Conservation (phyloP, 2,329 filamentous ascomycete species). For the Dothideomycetes sp. region DNA sequence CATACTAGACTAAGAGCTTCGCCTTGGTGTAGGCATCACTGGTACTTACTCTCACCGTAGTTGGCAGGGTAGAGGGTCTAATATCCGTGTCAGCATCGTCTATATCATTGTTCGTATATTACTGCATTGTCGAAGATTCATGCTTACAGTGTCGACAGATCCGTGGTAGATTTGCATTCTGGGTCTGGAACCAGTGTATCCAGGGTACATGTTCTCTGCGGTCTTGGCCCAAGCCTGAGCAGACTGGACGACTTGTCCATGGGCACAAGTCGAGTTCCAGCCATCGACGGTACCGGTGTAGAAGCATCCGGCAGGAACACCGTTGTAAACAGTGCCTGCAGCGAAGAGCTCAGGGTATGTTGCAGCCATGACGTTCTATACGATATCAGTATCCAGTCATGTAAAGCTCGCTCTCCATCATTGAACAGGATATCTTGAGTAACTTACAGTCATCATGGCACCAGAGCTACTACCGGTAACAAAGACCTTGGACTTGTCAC, state of each 20-base stretch:
- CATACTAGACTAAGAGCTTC: too few relatives aligned
- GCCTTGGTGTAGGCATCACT: too few relatives aligned
- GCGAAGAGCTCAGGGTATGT: conserved; percentile 46
- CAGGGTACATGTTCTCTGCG: conserved; percentile 42
- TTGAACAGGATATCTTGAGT: too few relatives aligned
- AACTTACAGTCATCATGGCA: conserved; percentile 43
- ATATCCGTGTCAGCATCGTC: too few relatives aligned
- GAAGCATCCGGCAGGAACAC: conserved; percentile 48
- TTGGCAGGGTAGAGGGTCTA: conserved; percentile 43
- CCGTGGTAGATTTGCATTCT: conserved; percentile 53
- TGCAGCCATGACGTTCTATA: conserved; percentile 38
- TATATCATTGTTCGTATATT: too few relatives aligned
- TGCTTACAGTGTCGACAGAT: conserved; percentile 37
- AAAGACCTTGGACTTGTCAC: conserved; percentile 44
- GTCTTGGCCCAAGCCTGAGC: conserved; percentile 42
- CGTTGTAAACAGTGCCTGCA: conserved; percentile 42
- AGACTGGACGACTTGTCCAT: conserved; percentile 38
- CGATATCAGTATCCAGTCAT: conserved; percentile 13
- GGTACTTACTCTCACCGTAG: conserved; percentile 50
- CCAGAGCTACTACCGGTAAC: conserved; percentile 47
- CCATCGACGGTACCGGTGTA: conserved; percentile 23
- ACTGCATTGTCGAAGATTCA: too few relatives aligned
- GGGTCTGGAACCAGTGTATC: conserved; percentile 42
- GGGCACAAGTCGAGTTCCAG: conserved; percentile 46
- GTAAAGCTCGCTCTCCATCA: too few relatives aligned